phyloP scores from a whole-genome alignment of 768 basidiomycete species.

The Pleurotus pulmonarius region DNA sequence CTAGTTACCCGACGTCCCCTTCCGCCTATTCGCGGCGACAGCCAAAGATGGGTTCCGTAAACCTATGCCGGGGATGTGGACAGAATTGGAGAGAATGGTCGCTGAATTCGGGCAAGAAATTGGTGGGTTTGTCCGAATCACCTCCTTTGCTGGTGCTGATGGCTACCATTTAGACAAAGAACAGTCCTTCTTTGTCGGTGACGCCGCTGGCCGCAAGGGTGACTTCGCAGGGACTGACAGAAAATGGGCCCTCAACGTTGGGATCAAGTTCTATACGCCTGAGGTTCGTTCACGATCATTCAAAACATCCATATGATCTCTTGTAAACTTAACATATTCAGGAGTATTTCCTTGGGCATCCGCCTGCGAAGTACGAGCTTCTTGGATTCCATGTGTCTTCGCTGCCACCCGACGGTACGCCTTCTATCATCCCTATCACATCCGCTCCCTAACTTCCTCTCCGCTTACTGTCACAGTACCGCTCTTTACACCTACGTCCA shows the following conservation, averaged over 20 bases:
- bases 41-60: slow-evolving; percentile 77
- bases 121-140: slow-evolving; percentile 37
- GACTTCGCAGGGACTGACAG: slow-evolving; percentile 84
- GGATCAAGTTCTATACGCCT: slow-evolving; percentile 74
- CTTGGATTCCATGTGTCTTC: slow-evolving; percentile 67
- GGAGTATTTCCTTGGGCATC: slow-evolving; percentile 75
- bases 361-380: slow-evolving; percentile 40
- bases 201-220: slow-evolving; percentile 75
- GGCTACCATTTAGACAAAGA: slow-evolving; percentile 47
- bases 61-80: slow-evolving; percentile 87
- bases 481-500: slow-evolving; percentile 43
- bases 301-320: background rate
- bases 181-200: slow-evolving; percentile 79
- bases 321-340: slow-evolving; percentile 24
- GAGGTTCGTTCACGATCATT: slow-evolving; percentile 48
- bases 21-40: slow-evolving; percentile 75
- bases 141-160: background rate
- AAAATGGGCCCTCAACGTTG: slow-evolving; percentile 80
- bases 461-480: slow-evolving; percentile 36
- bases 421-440: slow-evolving; percentile 1
- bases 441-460: slow-evolving; percentile 1
- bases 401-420: slow-evolving; percentile 13
- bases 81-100: slow-evolving; percentile 63
- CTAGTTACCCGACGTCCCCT: slow-evolving; percentile 71
- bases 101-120: slow-evolving; percentile 54